These are phyloP conservation scores for Colletotrichum sp. DNA, from an alignment of 2,329 filamentous ascomycete genomes.

Conservation along the genomic window DNA sequence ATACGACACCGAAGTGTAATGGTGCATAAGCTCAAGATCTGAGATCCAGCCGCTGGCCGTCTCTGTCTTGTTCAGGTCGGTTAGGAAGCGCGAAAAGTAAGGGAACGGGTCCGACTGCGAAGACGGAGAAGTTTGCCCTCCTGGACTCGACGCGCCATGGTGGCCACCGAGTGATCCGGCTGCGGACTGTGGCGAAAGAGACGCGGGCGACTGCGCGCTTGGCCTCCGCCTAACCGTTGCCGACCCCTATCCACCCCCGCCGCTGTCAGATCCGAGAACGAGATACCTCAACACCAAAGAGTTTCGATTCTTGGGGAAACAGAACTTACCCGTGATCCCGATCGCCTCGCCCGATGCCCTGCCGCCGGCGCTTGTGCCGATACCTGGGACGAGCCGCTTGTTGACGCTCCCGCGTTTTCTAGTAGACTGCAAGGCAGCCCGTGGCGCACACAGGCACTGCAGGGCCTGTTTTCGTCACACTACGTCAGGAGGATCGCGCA, in stretches of 20 bases:
- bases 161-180: slow-evolving; percentile 3
- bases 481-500: slow-evolving; percentile 16
- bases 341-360: neutral
- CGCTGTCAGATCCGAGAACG: slow-evolving; percentile 7
- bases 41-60: slow-evolving; percentile 33
- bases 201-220: slow-evolving; percentile 12
- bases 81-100: slow-evolving; percentile 29
- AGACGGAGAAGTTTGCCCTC: neutral
- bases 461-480: slow-evolving; percentile 44
- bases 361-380: neutral
- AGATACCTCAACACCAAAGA: neutral
- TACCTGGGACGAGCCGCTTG: neutral
- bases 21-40: slow-evolving; percentile 42
- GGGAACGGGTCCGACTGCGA: slow-evolving; percentile 18
- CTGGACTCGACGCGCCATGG: neutral
- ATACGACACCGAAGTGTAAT: slow-evolving; percentile 35
- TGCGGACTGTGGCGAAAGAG: slow-evolving; percentile 11
- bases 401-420: slow-evolving; percentile 2
- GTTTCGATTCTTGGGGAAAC: neutral
- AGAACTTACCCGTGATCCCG: slow-evolving; percentile 4
- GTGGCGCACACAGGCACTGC: slow-evolving; percentile 40
- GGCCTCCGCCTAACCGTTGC: neutral
- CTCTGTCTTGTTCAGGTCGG: slow-evolving; percentile 23
- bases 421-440: slow-evolving; percentile 34
- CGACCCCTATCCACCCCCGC: neutral